phyloP scores from a whole-genome alignment of 192 early-diverging fungal genomes.

The Dissophora ornata region DNA sequence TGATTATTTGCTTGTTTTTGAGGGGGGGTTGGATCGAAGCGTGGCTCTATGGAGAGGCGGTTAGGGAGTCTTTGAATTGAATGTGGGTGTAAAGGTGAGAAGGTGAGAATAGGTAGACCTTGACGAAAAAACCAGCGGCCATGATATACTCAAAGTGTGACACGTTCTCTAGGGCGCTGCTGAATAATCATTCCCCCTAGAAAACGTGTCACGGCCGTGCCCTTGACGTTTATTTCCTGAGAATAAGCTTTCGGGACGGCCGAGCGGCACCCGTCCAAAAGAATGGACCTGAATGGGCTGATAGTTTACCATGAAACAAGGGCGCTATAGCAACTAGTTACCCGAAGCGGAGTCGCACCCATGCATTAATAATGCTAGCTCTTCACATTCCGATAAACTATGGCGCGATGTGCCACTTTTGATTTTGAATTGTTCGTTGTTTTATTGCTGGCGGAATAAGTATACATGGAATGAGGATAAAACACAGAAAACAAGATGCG shows the following conservation, averaged over 20 bases:
- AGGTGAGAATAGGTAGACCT: neutral
- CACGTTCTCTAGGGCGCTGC: constrained; percentile 24
- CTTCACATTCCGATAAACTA: too few species aligned
- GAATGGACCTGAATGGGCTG: too few species aligned
- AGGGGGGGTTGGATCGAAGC: neutral
- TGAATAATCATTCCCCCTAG: constrained; percentile 20
- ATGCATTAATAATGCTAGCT: too few species aligned
- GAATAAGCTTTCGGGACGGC: too few species aligned
- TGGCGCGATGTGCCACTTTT: neutral
- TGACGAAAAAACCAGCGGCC: neutral
- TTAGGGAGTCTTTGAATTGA: too few species aligned
- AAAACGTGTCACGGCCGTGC: constrained; percentile 13
- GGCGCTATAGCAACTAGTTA: too few species aligned
- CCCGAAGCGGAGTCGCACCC: too few species aligned
- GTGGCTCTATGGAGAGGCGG: too few species aligned
- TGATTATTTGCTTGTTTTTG: too few species aligned
- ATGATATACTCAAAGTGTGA: constrained; percentile 33
- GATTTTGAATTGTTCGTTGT: neutral
- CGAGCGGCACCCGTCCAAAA: too few species aligned
- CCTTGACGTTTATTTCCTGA: neutral
- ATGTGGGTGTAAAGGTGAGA: neutral
- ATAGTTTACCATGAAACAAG: too few species aligned
- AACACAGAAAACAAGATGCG: neutral
- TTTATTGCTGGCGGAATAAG: constrained; percentile 1
- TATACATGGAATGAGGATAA: constrained; percentile 4